Evolutionary conservation across 75 land plant species (phyloP), one percentile per base, ranked within the genome.

Genomic region (Cunninghamia lanceolata): DNA sequence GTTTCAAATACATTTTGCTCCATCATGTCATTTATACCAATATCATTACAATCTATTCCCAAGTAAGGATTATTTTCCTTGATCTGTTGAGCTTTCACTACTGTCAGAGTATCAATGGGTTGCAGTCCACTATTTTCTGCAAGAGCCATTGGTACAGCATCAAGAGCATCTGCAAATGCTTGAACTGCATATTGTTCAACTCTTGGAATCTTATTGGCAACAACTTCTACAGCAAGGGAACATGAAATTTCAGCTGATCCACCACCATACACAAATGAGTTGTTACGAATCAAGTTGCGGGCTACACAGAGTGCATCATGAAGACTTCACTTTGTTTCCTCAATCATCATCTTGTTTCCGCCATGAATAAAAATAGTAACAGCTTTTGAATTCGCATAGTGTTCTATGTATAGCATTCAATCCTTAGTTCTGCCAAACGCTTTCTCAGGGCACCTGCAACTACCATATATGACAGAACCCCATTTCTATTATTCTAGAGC

Each of bases 181-280:
- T 98, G 92, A 78, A 98, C 93, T 35, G 99, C 99, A 90, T 98
- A 98, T 95, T 96, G 99, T 84, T 98, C 99, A 84, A 98, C 98
- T 85, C 99, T 98, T 38, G 99, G 95, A 83, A 93, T 91, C 86
- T 86, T 94, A 84, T 98, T 97, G 86, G 99, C 98, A 91, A 97
- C 99, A 88, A 97, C 95, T 84, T 98, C 99, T 0, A 98, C 96
- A 83, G 98, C 98, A 88, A 98, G 50, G 53, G 99, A 96, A 86
- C 95, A 91, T 70, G 98, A 91, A 83, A 98, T 95, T 83, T 98
- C 99, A 82, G 98, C 98, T 81, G 99, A 93, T 17, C 99, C 99
- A 40, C 99, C 99, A 85, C 99, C 99, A 91, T 93, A 98, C 0
- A 98, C 99, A 46, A 98, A 96, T 21, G 99, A 94, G 86, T 98